phyloP scores from a whole-genome alignment of 805 yeast genomes.

The Cyberlindnera mrakii region DNA sequence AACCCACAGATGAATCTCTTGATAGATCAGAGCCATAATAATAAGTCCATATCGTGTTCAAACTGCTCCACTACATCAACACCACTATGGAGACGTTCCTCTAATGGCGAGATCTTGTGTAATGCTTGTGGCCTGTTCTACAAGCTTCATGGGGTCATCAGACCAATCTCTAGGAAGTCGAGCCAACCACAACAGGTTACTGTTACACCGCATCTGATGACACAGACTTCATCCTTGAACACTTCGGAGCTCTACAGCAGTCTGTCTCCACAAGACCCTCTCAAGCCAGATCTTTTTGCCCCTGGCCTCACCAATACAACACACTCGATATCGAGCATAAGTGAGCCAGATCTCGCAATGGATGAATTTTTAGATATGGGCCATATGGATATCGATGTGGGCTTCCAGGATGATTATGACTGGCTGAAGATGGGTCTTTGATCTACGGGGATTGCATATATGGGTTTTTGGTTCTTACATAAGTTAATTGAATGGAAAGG shows the following conservation, averaged over 20 bases:
- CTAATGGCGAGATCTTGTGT: constrained; percentile 85
- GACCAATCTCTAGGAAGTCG: constrained; percentile 43
- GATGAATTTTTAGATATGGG: constrained; percentile 12
- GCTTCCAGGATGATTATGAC: constrained; percentile 14
- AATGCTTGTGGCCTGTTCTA: constrained; percentile 94
- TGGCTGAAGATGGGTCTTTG: constrained; percentile 21
- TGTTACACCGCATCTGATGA: constrained; percentile 1
- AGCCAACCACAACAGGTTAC: neutral
- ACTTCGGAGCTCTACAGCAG: constrained; percentile 3
- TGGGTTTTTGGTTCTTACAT: too few relatives aligned
- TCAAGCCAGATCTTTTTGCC: neutral
- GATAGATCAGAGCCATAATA: constrained; percentile 1
- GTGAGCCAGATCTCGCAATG: constrained; percentile 14
- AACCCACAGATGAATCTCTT: constrained; percentile 11
- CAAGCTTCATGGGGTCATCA: constrained; percentile 85
- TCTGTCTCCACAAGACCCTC: constrained; percentile 3
- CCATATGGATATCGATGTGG: constrained; percentile 9
- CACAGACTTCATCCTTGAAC: constrained; percentile 1
- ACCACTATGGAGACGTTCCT: constrained; percentile 91
- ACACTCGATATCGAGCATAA: constrained; percentile 9
- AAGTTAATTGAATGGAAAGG: too few relatives aligned
- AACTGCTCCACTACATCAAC: constrained; percentile 88
- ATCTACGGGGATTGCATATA: neutral
- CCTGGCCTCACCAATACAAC: constrained; percentile 1
- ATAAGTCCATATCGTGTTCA: constrained; percentile 42